Evolutionary conservation across 495 filamentous ascomycete species (phyloP).

Genomic region (Astrothelium subdiscretum): DNA sequence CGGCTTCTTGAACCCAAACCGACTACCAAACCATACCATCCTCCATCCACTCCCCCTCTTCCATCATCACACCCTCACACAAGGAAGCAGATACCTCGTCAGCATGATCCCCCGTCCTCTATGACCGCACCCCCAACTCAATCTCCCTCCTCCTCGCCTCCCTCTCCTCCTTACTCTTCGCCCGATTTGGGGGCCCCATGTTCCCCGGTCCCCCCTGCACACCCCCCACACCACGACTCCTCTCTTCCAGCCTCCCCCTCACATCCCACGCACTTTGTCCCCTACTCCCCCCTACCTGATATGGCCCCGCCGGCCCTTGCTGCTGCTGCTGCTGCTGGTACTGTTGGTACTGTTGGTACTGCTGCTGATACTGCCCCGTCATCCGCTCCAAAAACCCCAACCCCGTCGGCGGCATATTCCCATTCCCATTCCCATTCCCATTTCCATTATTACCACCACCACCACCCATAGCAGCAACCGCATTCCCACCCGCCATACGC

Average conservation of each 20-base stretch:
- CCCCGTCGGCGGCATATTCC: not conserved
- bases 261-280: conserved; percentile 8
- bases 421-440: no score
- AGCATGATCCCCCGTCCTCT: no score
- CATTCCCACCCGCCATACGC: not conserved
- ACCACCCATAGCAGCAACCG: no score
- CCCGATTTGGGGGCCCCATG: conserved; percentile 12
- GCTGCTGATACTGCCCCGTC: conserved; percentile 4
- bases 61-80: no score
- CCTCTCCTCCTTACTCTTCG: conserved; percentile 20
- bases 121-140: conserved; percentile 20
- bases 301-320: no score
- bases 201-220: conserved; percentile 16
- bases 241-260: not conserved
- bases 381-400: not conserved
- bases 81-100: no score
- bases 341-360: conserved; percentile 6
- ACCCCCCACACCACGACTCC: conserved; percentile 7
- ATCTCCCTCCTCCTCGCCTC: conserved; percentile 27
- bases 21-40: no score
- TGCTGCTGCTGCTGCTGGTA: conserved; percentile 1
- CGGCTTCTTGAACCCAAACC: no score
- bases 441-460: no score
- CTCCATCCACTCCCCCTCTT: not conserved
- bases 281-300: not conserved